Conservation (phyloP, 805 yeast species). For the Yarrowia deformans region DNA sequence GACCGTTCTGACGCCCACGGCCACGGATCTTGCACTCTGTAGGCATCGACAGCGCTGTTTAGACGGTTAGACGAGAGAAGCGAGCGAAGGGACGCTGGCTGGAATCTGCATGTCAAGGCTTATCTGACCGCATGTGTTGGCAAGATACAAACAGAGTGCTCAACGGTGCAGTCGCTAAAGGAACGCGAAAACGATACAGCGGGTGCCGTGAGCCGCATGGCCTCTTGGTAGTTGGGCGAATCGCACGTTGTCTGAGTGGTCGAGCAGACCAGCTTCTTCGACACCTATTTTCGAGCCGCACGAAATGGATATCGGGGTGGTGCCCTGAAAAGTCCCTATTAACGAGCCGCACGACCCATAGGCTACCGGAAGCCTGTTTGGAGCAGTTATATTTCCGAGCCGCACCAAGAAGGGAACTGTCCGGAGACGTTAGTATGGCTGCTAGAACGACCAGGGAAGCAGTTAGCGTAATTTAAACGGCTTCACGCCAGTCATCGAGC, state of each 20-base stretch:
- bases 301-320: neutral
- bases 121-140: constrained; percentile 4
- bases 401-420: constrained; percentile 1
- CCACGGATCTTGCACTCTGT: neutral
- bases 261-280: neutral
- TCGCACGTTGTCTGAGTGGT: neutral
- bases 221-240: neutral
- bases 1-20: neutral
- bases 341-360: constrained; percentile 10
- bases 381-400: neutral
- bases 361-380: constrained; percentile 25
- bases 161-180: constrained; percentile 12
- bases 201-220: neutral
- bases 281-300: constrained; percentile 23
- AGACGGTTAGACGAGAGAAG: neutral
- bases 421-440: neutral
- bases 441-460: neutral
- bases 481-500: neutral
- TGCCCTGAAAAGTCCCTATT: constrained; percentile 21
- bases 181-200: neutral
- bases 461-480: neutral
- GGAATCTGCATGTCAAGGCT: constrained; percentile 17
- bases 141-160: neutral
- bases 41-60: neutral
- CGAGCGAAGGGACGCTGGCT: neutral